Evolutionary conservation across 495 filamentous ascomycete species (phyloP), one percentile per base, ranked within the genome.

Genomic region (Podospora anserina): DNA sequence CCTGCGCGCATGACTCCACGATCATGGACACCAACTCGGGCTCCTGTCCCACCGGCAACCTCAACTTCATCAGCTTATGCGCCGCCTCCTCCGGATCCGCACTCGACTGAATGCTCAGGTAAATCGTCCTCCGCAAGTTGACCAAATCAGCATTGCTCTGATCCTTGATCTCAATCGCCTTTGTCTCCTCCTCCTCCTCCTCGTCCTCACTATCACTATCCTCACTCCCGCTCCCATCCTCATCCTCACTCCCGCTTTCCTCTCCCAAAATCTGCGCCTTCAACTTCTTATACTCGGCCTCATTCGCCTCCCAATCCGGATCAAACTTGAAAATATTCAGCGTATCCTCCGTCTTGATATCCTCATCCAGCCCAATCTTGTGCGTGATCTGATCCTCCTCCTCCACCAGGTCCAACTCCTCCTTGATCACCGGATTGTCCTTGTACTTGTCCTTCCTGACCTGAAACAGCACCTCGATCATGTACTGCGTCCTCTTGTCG

Each of bases 341-440:
- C 1, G 85, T 85, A 73, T 98, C 94, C 73, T 96, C 85, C 0
- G 90, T 88, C 32, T 93, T 90, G 67, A 97, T 85, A 23, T 93
- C 88, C 69, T 92, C 93, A 68, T 93, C 91, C 28, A 98, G 79
- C 20, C 88, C 87, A 20, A 90, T 81, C 63, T 84, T 86, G 78
- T 99, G 95, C 1, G 94, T 97, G 69, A 97, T 96, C 70, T 97
- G 94, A 74, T 99, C 95, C 74, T 97, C 94, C 75, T 98, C 96
- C 77, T 97, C 93, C 20, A 99, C 90, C 16, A 99, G 78, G 80
- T 99, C 95, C 39, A 99, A 83, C 74, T 98, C 96, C 74, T 97
- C 92, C 73, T 89, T 92, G 74, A 99, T 85, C 1, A 92, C 89
- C 6, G 88, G 92, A 69, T 97, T 92, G 73, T 98, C 92, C 81